phyloP scores from a whole-genome alignment of 768 basidiomycete genomes.

The Cystobasidium ongulense region DNA sequence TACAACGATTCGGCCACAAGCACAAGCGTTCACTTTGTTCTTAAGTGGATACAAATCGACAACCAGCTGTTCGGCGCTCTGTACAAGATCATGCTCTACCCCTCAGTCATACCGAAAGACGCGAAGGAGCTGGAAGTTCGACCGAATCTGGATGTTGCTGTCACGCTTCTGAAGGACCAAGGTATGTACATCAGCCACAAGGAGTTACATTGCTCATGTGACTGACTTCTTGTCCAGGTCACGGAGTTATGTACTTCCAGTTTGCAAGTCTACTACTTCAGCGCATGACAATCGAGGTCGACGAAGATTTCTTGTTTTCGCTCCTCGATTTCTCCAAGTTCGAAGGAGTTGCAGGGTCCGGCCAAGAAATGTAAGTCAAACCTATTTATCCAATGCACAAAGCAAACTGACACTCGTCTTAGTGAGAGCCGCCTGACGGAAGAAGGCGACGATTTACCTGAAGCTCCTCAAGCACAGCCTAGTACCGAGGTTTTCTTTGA shows the following conservation, averaged over 20 bases:
- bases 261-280: slow-evolving; percentile 91
- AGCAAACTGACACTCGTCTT: slow-evolving; percentile 68
- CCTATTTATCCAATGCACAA: slow-evolving; percentile 42
- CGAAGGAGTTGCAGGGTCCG: slow-evolving; percentile 62
- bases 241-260: slow-evolving; percentile 95
- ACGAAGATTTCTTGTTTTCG: slow-evolving; percentile 90
- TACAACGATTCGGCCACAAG: slow-evolving; percentile 71
- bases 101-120: slow-evolving; percentile 74
- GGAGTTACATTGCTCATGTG: background rate
- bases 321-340: slow-evolving; percentile 85
- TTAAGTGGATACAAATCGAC: slow-evolving; percentile 85
- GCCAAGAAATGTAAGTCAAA: background rate
- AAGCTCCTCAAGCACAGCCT: slow-evolving; percentile 50
- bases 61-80: slow-evolving; percentile 95
- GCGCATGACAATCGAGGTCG: slow-evolving; percentile 87
- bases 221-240: slow-evolving; percentile 54
- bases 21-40: slow-evolving; percentile 69
- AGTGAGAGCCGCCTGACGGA: slow-evolving; percentile 51
- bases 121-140: slow-evolving; percentile 66
- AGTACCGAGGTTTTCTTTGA: slow-evolving; percentile 78
- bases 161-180: slow-evolving; percentile 86
- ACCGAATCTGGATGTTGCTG: slow-evolving; percentile 78
- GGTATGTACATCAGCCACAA: slow-evolving; percentile 53
- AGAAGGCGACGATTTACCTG: slow-evolving; percentile 55
- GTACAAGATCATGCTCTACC: slow-evolving; percentile 89